Percentiles rank a stretch among this genome's conserved stretches.
Conservation (phyloP, 441 rosid species). For the Brassica hybrid region DNA sequence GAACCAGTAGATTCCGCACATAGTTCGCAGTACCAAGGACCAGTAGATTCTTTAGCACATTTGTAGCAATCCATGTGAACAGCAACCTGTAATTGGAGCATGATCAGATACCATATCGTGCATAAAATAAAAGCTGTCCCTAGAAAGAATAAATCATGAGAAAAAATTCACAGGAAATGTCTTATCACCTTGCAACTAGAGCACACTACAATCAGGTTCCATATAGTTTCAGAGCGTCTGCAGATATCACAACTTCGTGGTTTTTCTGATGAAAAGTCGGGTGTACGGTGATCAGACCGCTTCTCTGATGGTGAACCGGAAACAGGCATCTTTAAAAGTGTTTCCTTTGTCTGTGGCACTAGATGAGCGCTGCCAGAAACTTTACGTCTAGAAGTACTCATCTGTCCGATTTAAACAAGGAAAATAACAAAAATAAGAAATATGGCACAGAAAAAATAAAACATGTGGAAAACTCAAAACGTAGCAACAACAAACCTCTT, state of each 20-base stretch:
- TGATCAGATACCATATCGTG: conserved; percentile 37
- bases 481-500: conserved; percentile 62
- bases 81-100: conserved; percentile 68
- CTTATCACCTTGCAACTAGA: conserved; percentile 89
- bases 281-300: conserved; percentile 60
- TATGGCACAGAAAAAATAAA: not conserved
- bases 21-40: no score
- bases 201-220: conserved; percentile 90
- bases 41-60: no score
- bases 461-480: conserved; percentile 22
- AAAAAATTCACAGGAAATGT: conserved; percentile 17
- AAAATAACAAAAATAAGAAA: conserved; percentile 18
- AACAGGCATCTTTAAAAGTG: conserved; percentile 61
- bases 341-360: conserved; percentile 70
- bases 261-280: conserved; percentile 69
- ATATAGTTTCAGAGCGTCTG: no score
- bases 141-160: conserved; percentile 6
- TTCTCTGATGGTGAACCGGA: conserved; percentile 66
- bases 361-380: conserved; percentile 61
- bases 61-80: no score
- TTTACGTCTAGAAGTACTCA: conserved; percentile 65
- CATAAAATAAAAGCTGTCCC: conserved; percentile 8
- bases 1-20: no score
- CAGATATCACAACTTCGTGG: conserved; percentile 87
- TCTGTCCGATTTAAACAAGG: conserved; percentile 46